Percentiles rank a stretch among this genome's conserved stretches.
Conservation (phyloP, 2,329 filamentous ascomycete genomes). For the Epichloe bromicola region DNA sequence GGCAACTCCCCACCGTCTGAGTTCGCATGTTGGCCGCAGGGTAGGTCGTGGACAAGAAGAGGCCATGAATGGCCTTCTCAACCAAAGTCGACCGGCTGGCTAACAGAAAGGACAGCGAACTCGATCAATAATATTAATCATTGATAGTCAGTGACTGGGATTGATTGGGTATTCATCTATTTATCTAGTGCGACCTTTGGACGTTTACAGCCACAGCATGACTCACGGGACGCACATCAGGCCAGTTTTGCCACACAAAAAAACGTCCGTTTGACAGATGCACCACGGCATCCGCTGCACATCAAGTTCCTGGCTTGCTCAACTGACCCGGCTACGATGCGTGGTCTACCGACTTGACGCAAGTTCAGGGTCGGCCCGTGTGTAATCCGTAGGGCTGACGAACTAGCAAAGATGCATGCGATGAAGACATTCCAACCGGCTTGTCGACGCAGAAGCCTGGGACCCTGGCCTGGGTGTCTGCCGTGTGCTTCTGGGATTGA, state of each 20-base stretch:
- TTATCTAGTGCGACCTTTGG: no score
- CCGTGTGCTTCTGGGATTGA: not conserved
- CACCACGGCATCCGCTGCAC: not conserved
- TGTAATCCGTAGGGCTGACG: slow-evolving; percentile 5
- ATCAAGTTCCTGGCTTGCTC: not conserved
- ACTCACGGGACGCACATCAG: not conserved
- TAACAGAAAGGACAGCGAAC: no score
- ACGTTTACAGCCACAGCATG: no score
- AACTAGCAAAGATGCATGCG: slow-evolving; percentile 2
- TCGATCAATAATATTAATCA: no score
- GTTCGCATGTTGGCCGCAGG: not conserved
- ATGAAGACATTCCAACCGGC: slow-evolving; percentile 6
- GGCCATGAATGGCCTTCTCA: no score
- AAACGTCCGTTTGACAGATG: not conserved
- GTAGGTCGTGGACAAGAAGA: not conserved
- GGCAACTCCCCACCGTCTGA: not conserved
- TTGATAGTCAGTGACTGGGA: no score
- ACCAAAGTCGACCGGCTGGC: no score
- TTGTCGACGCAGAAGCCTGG: slow-evolving; percentile 5
- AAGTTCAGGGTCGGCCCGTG: slow-evolving; percentile 6
- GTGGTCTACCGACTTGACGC: slow-evolving; percentile 3
- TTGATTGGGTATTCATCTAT: no score
- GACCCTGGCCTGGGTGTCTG: slow-evolving; percentile 1
- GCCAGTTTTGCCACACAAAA: not conserved
- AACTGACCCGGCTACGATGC: slow-evolving; percentile 3